These are phyloP conservation scores for Aureobasidium sp. DNA, from an alignment of 2,329 filamentous ascomycete species.

Conservation along the genomic window DNA sequence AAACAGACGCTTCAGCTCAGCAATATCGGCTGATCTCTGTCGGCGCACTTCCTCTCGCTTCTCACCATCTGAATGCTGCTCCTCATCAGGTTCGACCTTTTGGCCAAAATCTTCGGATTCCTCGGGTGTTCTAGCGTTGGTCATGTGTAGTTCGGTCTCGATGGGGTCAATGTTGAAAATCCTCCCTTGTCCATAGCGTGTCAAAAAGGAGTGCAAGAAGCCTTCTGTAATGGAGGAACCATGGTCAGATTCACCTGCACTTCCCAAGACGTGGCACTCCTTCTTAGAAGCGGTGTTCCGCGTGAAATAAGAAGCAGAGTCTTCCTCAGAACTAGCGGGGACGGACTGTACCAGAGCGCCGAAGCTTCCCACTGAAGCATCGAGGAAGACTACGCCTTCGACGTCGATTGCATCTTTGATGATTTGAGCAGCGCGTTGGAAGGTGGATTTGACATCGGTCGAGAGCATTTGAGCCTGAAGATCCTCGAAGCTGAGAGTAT, in stretches of 20 bases:
- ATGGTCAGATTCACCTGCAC: not conserved
- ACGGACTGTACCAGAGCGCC: conserved; percentile 20
- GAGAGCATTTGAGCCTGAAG: conserved; percentile 13
- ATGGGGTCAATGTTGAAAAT: conserved; percentile 22
- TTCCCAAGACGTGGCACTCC: not conserved
- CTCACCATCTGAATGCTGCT: not conserved
- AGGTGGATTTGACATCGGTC: conserved; percentile 29
- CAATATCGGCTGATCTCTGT: not conserved
- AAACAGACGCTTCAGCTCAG: conserved; percentile 25
- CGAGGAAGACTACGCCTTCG: conserved; percentile 43
- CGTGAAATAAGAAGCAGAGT: not conserved
- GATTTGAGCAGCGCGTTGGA: conserved; percentile 42
- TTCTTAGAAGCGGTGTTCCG: not conserved
- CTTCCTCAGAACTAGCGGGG: not conserved
- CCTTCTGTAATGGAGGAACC: conserved; percentile 17
- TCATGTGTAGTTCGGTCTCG: not conserved
- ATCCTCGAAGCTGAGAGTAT: not conserved
- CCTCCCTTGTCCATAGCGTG: conserved; percentile 21
- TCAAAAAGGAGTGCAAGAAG: conserved; percentile 21
- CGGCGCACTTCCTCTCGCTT: not conserved
- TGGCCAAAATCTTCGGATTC: not conserved
- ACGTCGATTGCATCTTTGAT: conserved; percentile 43
- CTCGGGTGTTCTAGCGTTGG: not conserved
- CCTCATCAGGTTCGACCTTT: not conserved
- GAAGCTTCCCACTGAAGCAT: conserved; percentile 27